Percentiles rank a stretch among this genome's conserved stretches.
Evolutionary conservation across 176 grass and related monocot species (phyloP).

Genomic region (Carex littledalei): DNA sequence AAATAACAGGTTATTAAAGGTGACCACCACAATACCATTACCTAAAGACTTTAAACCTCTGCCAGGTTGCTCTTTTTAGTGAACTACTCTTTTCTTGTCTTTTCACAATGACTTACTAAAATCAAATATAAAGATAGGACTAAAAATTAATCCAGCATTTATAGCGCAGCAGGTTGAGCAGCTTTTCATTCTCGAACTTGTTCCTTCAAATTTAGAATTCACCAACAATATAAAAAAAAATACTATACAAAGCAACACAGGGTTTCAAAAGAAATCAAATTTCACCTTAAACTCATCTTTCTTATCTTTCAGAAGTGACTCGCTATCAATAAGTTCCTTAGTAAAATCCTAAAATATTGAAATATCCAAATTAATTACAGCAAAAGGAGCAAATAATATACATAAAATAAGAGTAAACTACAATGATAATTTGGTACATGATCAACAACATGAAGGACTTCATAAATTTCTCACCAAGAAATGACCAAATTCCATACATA

Average conservation of each 20-base stretch:
- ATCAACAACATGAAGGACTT: no score
- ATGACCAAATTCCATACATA: no score
- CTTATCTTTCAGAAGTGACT: conserved; percentile 56
- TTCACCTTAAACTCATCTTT: conserved; percentile 79
- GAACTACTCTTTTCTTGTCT: not conserved
- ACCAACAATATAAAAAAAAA: not conserved
- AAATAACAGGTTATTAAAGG: no score
- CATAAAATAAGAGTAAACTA: no score
- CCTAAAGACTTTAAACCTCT: no score
- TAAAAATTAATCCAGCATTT: conserved; percentile 10
- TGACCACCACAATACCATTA: no score
- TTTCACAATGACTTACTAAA: not conserved
- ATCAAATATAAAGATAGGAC: not conserved
- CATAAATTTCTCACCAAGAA: no score
- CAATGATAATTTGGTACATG: no score
- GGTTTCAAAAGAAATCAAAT: not conserved
- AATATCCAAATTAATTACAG: not conserved
- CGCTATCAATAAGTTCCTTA: conserved; percentile 51
- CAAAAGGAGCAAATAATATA: not conserved
- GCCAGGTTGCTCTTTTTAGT: no score
- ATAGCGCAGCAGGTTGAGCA: conserved; percentile 47
- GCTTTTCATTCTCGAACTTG: conserved; percentile 69
- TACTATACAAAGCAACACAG: not conserved
- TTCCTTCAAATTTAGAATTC: conserved; percentile 38
- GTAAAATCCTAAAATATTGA: conserved; percentile 53